phyloP scores from a whole-genome alignment of 2,329 filamentous ascomycete species.

The Metarhizium anisopliae region DNA sequence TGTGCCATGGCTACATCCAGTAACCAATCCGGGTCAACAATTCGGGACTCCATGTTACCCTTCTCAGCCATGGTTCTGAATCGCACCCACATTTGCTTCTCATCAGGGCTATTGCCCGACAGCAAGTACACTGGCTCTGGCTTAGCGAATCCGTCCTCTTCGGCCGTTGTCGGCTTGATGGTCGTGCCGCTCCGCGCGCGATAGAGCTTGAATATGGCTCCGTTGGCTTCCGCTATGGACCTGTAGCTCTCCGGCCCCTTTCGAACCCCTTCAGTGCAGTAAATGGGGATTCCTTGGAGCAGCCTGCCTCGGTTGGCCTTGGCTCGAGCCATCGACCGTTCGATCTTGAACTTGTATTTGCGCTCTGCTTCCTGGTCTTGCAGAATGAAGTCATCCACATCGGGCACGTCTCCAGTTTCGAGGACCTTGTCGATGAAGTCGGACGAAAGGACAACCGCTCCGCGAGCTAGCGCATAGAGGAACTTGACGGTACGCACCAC shows the following conservation, averaged over 20 bases:
- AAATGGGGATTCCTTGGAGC: slow-evolving; percentile 67
- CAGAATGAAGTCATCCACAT: slow-evolving; percentile 58
- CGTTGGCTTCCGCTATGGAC: slow-evolving; percentile 80
- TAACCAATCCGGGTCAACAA: slow-evolving; percentile 84
- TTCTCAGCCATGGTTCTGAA: slow-evolving; percentile 73
- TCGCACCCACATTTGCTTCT: slow-evolving; percentile 67
- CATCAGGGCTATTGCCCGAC: slow-evolving; percentile 55
- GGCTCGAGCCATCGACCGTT: slow-evolving; percentile 60
- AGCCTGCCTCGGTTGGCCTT: slow-evolving; percentile 68
- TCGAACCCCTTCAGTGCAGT: slow-evolving; percentile 70
- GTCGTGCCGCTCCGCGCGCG: slow-evolving; percentile 61
- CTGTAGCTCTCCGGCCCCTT: slow-evolving; percentile 81
- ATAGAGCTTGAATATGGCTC: slow-evolving; percentile 73
- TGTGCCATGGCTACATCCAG: slow-evolving; percentile 85
- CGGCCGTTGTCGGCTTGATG: slow-evolving; percentile 55
- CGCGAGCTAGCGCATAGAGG: slow-evolving; percentile 74
- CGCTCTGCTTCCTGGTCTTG: slow-evolving; percentile 66
- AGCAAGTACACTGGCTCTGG: slow-evolving; percentile 76
- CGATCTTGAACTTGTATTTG: slow-evolving; percentile 59
- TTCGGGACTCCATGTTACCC: slow-evolving; percentile 68
- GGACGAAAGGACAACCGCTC: slow-evolving; percentile 67
- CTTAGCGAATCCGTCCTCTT: slow-evolving; percentile 51
- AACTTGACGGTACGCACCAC: slow-evolving; percentile 92
- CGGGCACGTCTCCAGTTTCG: slow-evolving; percentile 54
- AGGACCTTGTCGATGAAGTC: slow-evolving; percentile 73